Evolutionary conservation across 106 monocot species (phyloP), one percentile per base, ranked within the genome.

Genomic region (Allium sativum): DNA sequence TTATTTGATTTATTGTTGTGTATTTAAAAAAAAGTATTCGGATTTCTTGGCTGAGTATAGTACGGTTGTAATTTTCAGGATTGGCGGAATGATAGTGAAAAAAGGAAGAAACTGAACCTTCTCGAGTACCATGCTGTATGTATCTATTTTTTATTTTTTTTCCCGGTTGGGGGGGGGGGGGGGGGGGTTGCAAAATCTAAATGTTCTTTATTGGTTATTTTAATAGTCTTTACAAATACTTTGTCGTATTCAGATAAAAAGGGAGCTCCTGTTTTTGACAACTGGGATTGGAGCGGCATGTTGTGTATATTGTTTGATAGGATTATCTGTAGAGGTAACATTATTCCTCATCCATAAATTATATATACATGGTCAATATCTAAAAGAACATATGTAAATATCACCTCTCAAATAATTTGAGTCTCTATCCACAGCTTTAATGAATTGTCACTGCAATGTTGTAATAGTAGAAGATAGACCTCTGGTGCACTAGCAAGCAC

Each of bases 111-210:
- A 65, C 68, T 95, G 61, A 90, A 87, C 66, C 60, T 90, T 73
- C 70, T 95, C 20, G 69, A 72, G 76, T 95, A 95, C 76, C 86
- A 79, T 71, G 84, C 84, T 66, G 94, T 95, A 82, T 58, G 76
- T 56, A 67, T 66, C 42, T 55, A 1, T 42, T 53, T 19, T 55
- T 42, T 7, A 54, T 16, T 10, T 56, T 42, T 41, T 56, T 31
- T 18, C 9, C 17, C 60, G 55, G 18, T 12, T 64, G 10, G 7
- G 13, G 40, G n/a, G n/a, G n/a, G n/a, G n/a, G n/a, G n/a, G n/a
- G n/a, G n/a, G n/a, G n/a, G n/a, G n/a, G n/a, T n/a, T 18, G 16
- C 58, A 15, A 42, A 0, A 43, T 10, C n/a, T 21, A 9, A 7
- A 6, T n/a, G n/a, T 17, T 4, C 9, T 60, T 60, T 12, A 40